Evolutionary conservation across 108 stramenopile genomes (phyloP).

Genomic region (Skeletonema potamos): DNA sequence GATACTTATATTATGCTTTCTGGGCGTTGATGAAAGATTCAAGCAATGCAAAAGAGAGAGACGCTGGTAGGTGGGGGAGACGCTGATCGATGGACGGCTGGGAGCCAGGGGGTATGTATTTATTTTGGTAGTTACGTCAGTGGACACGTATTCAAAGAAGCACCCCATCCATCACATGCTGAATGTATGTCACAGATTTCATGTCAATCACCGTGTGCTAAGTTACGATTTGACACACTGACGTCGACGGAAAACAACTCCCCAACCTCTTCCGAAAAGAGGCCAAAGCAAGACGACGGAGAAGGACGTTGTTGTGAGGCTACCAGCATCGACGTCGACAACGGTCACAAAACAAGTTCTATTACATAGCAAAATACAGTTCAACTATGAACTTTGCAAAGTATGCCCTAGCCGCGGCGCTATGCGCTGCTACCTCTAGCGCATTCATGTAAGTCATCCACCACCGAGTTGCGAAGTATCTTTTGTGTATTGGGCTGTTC

Average conservation of each 20-base stretch:
- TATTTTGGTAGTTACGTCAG: too few species aligned
- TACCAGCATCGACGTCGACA: not conserved
- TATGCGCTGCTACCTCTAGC: conserved; percentile 43
- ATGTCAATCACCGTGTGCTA: too few species aligned
- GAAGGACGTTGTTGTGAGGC: not conserved
- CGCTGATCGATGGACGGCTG: too few species aligned
- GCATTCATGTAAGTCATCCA: conserved; percentile 49
- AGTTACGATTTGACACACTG: too few species aligned
- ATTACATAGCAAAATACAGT: not conserved
- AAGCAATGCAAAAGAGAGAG: too few species aligned
- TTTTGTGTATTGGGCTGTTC: not conserved
- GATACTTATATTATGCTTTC: not conserved
- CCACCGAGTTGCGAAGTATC: not conserved
- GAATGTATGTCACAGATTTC: too few species aligned
- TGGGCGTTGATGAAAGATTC: too few species aligned
- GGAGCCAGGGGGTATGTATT: too few species aligned
- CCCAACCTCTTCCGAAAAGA: too few species aligned
- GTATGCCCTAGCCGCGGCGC: conserved; percentile 48
- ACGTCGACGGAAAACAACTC: not conserved
- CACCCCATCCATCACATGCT: too few species aligned
- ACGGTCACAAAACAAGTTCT: not conserved
- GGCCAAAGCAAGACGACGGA: not conserved
- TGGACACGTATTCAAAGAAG: too few species aligned
- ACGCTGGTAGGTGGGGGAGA: too few species aligned
- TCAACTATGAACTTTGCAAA: conserved; percentile 34